A percentile compares a stretch with the other conserved stretches of the same genome.
Conservation (phyloP, 495 filamentous ascomycete genomes). For the Cercophora samala region DNA sequence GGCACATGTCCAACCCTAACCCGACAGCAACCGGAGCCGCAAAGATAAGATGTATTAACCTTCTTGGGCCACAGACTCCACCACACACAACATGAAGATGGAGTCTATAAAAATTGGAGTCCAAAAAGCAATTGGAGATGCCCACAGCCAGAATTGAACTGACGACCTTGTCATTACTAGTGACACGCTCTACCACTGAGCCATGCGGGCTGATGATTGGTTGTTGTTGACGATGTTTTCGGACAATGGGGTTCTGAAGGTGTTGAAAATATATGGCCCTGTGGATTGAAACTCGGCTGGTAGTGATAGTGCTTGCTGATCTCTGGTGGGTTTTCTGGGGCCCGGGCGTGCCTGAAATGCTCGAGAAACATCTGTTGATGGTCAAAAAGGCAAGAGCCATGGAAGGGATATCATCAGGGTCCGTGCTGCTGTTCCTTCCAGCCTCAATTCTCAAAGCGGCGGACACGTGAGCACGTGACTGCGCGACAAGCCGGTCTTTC, state of each 20-base stretch:
- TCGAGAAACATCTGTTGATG: too few species aligned
- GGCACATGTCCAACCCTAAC: not conserved
- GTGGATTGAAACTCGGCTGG: too few species aligned
- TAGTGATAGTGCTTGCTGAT: too few species aligned
- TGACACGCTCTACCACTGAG: constrained; percentile 15
- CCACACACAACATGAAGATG: not conserved
- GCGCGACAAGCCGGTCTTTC: not conserved
- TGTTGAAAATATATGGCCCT: too few species aligned
- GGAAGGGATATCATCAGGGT: not conserved
- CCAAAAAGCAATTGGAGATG: not conserved
- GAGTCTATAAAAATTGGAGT: not conserved
- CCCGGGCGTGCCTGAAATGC: too few species aligned
- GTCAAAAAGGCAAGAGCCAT: not conserved
- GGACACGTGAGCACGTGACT: not conserved
- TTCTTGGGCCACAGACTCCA: not conserved
- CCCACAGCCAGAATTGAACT: constrained; percentile 20
- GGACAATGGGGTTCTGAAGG: not conserved
- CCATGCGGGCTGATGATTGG: constrained; percentile 19
- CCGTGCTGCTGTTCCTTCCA: not conserved
- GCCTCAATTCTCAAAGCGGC: not conserved
- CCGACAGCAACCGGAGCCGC: not conserved
- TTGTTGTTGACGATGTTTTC: not conserved
- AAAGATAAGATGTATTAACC: not conserved
- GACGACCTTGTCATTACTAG: constrained; percentile 20
- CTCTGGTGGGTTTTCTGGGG: too few species aligned